Base-by-base conservation (phyloP, 805 yeast genomes). In the Candida odintsovae region DNA sequence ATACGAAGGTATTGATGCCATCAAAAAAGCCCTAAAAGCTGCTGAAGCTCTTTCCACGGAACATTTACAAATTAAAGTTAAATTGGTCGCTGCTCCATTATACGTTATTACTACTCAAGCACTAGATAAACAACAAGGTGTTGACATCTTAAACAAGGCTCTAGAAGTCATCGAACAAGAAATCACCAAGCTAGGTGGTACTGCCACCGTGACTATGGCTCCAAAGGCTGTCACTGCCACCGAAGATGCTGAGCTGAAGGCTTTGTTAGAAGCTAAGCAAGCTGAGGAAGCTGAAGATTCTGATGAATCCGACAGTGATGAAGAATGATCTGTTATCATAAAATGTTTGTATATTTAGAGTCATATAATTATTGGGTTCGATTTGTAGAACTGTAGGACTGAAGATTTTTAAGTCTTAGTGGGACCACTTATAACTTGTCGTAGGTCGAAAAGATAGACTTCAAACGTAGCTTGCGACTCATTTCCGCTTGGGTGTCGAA, bases 221-320 rank as follows among this genome's bases (percentile, higher is more conserved):
- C 98, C 99, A 64, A 92, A 90, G 80, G 97, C 98, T 38, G 98
- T 94, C 56, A 90, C 97, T 47, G 98, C 96, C 50, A 87, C 94
- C 50, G 99, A 94, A 67, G 99, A 94, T 68, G 98, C 97, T 50
- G 97, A 90, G 71, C 80, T 94, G 63, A 96, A 90, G 70, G 96
- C 96, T 50, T 78, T 94, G 55, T 82, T 94, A 80, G 97, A 92
- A 71, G 80, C 87, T 65, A 87, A 89, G 65, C 97, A 89, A 73
- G 76, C 84, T 64, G 90, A 86, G 63, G 81, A 83, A 65, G 83
- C 83, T 59, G 90, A 86, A 49, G 84, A 89, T 42, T 90, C 86
- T 48, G 95, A 86, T 56, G 94, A 78, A 29, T 77, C 75, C 46
- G 78, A 73, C 38, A 64, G 72, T 40, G 82, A 75, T 41, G 73